These are phyloP conservation scores for Bruguiera gymnorhiza DNA, from an alignment of 345 rosid genomes.

Conservation along the genomic window DNA sequence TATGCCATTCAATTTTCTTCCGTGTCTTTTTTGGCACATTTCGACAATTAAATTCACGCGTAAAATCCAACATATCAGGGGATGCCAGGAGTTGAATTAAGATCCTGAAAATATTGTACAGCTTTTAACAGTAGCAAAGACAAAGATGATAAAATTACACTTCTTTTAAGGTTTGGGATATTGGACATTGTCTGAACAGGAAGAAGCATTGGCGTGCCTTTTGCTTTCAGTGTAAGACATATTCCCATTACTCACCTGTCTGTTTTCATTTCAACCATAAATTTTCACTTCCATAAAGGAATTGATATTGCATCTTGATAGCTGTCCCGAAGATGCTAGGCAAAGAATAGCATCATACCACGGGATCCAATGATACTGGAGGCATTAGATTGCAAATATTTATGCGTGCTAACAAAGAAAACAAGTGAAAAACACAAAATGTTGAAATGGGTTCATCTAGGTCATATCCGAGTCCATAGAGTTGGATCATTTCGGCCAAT, in stretches of 20 bases:
- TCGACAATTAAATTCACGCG: no score
- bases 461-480: neutral
- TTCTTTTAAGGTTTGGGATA: slow-evolving; percentile 8
- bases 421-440: neutral
- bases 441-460: neutral
- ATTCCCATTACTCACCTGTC: neutral
- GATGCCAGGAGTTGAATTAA: neutral
- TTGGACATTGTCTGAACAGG: neutral
- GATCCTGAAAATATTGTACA: neutral
- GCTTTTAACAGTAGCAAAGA: neutral
- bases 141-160: slow-evolving; percentile 7
- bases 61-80: no score
- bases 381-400: no score
- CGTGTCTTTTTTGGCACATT: no score
- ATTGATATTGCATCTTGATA: neutral
- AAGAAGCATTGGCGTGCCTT: neutral
- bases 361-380: neutral
- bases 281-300: neutral
- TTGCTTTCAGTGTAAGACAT: no score
- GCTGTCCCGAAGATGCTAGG: neutral
- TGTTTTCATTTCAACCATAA: neutral
- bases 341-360: neutral
- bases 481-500: neutral
- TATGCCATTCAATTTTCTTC: no score
- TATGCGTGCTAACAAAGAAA: neutral